These are phyloP conservation scores for Solanum gandarillasii DNA, from an alignment of 257 asterid genomes.

Conservation along the genomic window DNA sequence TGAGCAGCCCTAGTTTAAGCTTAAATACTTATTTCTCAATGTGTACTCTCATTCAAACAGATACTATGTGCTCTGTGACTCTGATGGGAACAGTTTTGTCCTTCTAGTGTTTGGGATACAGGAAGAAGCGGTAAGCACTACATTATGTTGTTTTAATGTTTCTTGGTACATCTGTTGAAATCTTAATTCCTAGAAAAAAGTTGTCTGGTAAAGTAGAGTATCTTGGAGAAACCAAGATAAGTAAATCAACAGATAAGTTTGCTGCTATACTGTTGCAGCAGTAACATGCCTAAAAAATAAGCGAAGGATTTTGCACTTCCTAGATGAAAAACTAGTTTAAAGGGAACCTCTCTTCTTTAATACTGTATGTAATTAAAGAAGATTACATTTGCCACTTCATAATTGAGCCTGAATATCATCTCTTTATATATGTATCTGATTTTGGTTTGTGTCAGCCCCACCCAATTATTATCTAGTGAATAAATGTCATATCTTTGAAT, in stretches of 20 bases:
- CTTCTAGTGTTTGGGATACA: constrained; percentile 30
- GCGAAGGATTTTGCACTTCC: neutral
- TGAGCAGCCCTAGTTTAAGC: neutral
- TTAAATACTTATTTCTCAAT: neutral
- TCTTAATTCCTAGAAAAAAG: neutral
- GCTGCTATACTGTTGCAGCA: neutral
- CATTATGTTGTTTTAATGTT: neutral
- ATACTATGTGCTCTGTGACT: neutral
- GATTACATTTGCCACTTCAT: neutral
- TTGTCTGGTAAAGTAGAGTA: neutral
- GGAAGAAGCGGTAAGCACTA: constrained; percentile 49
- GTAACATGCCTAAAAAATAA: neutral
- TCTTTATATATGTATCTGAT: neutral
- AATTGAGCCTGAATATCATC: neutral
- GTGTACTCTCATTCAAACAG: constrained; percentile 27
- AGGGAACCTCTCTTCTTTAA: neutral
- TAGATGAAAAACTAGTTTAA: neutral
- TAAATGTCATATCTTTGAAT: neutral
- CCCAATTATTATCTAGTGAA: neutral
- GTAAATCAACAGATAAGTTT: neutral
- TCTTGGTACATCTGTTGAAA: neutral
- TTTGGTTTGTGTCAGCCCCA: neutral
- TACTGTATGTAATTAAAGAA: neutral
- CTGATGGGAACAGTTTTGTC: too few species aligned
- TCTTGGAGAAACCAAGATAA: too few species aligned